Base-by-base conservation (phyloP, 768 basidiomycete genomes). In the Collybia sordida region DNA sequence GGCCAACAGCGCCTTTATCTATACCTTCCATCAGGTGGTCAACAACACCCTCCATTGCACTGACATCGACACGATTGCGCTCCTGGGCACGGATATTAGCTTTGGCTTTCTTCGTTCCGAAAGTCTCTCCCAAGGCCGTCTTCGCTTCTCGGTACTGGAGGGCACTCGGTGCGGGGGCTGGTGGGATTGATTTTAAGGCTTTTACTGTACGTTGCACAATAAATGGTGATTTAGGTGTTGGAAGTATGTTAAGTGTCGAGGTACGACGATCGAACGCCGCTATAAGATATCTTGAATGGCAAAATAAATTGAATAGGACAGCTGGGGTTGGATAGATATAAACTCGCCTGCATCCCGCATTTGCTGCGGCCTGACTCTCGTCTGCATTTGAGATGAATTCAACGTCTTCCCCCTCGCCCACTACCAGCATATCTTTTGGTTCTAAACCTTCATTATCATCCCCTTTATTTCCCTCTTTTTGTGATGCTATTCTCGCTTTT, bases 71-170 rank as follows among this genome's bases (percentile, higher is more conserved):
- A 64, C 85, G 85, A 70, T 95, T 96, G 55, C 96, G 81, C 68
- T 95, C 93, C 46, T 80, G 81, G 3, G 93, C 88, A 45, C 81
- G 81, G 61, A 98, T 94, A 23, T 83, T 85, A 8, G 83, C 81
- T 66, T 92, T 88, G 39, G 93, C 92, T 64, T 97, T 98, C 71
- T 93, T 91, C 21, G 94, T 96, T 18, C 96, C 96, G 56, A 99
- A 99, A 1, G 89, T 82, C 65, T 93, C 87, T 25, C 96, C 94
- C 1, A 99, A 80, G n/a, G 81, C 75, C 47, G 81, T 89, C 36
- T 86, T 79, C 14, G 86, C 86, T 44, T 85, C 77, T 35, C 78
- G 70, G 50, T 79, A 83, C 51, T 84, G 79, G 41, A 74, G 57
- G 42, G 80, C 70, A 7, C 73, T 66, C 14, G 82, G 77, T 6